Percentiles rank a stretch among this genome's conserved stretches.
These are phyloP conservation scores for Hymenoscyphus infarciens DNA, from an alignment of 2,329 filamentous ascomycete species.

Conservation along the genomic window DNA sequence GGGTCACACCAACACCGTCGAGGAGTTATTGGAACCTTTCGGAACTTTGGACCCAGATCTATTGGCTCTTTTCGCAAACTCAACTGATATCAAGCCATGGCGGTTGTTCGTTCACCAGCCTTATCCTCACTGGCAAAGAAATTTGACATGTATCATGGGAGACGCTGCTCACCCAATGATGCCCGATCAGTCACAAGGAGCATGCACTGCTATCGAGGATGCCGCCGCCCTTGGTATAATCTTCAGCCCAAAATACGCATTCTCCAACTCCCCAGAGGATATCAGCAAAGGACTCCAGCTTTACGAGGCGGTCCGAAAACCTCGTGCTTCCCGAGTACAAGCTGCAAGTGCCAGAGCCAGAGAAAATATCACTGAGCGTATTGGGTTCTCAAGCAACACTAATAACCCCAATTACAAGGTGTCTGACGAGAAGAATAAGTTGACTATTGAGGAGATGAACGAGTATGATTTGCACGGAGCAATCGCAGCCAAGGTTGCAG, in stretches of 20 bases:
- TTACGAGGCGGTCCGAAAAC: slow-evolving; percentile 52
- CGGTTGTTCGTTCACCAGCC: slow-evolving; percentile 45
- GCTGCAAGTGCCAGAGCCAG: slow-evolving; percentile 54
- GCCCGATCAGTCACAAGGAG: slow-evolving; percentile 64
- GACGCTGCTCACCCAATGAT: slow-evolving; percentile 68
- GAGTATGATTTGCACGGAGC: slow-evolving; percentile 58
- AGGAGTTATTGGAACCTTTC: slow-evolving; percentile 59
- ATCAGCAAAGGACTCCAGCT: slow-evolving; percentile 45
- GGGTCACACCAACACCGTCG: slow-evolving; percentile 39
- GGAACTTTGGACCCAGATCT: slow-evolving; percentile 50
- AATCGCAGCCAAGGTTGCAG: slow-evolving; percentile 38
- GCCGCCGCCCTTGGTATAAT: slow-evolving; percentile 39
- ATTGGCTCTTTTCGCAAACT: slow-evolving; percentile 28
- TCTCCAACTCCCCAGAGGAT: slow-evolving; percentile 41
- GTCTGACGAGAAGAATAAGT: slow-evolving; percentile 56
- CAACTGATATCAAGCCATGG: slow-evolving; percentile 33
- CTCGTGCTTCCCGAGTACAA: slow-evolving; percentile 54
- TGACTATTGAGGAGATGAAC: slow-evolving; percentile 70
- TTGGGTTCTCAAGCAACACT: slow-evolving; percentile 62
- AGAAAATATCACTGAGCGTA: slow-evolving; percentile 61
- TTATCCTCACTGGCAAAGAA: slow-evolving; percentile 53
- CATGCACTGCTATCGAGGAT: slow-evolving; percentile 42
- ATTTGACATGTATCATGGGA: slow-evolving; percentile 53
- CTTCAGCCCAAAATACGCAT: slow-evolving; percentile 35
- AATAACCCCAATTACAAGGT: slow-evolving; percentile 53